Evolutionary conservation across 2,329 filamentous ascomycete genomes (phyloP), one percentile per base, ranked within the genome.

Genomic region (Clarireedia monteithiana): DNA sequence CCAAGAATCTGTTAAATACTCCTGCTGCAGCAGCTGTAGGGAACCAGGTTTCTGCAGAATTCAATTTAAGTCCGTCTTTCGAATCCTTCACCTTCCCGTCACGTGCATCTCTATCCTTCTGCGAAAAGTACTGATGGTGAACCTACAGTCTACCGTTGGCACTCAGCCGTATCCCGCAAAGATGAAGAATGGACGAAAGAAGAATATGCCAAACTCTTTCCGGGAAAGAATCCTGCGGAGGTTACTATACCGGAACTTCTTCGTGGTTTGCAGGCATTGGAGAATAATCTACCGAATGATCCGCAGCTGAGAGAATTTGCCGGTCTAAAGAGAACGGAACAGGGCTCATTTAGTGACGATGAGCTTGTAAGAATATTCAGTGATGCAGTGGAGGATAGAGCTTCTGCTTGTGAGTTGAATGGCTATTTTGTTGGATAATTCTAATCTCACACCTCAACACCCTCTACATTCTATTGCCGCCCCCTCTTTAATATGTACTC

Each of bases 301-400:
- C 89, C 89, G 10, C 10, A 34, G 10, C 10, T 12, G 30, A 34
- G 30, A 34, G 30, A 34, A 4, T 12, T 5, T 34, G 82, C 79
- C 9, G 77, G 79, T 2, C 80, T 91, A 60, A 69, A 82, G 67
- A 81, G 89, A 42, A 79, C 82, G 4, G 67, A 74, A 0, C 79
- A 90, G 55, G 89, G 89, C 5, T 81, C 72, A n/a, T 86, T 90
- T 68, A 75, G 78, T 36, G 90, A 95, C 56, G 85, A 91, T 53
- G 86, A 88, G 4, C 80, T 95, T 0, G 88, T 89, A 4, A 74
- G 83, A 23, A 86, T 89, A 58, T 73, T 92, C 14, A 73, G 77
- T 0, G 77, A 79, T 0, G 74, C 73, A 24, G 71, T 78, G 49
- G 74, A 78, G 50, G 75, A 78, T 34, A 12, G 10, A 12, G 30